Evolutionary conservation across 163 green algal species (phyloP).

Genomic region (Trebouxiophyceae sp.): DNA sequence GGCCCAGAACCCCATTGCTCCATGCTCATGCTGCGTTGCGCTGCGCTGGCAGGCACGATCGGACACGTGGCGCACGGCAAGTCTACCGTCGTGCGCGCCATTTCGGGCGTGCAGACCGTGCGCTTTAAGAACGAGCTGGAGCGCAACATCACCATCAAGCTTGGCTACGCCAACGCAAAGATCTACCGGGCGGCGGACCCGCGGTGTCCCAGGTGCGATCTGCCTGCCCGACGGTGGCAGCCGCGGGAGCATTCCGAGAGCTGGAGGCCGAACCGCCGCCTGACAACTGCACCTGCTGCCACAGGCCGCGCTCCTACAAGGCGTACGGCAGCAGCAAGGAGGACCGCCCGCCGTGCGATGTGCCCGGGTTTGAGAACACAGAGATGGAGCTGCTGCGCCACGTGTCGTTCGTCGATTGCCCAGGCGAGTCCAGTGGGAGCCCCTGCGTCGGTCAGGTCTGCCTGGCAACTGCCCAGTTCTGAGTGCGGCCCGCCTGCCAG

Average conservation of each 20-base stretch:
- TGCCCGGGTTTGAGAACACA: slow-evolving; percentile 62
- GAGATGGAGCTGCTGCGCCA: slow-evolving; percentile 79
- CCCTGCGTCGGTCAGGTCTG: too few species aligned
- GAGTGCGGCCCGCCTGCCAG: too few species aligned
- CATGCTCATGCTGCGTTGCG: not conserved
- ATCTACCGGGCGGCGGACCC: slow-evolving; percentile 87
- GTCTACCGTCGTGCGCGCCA: slow-evolving; percentile 98
- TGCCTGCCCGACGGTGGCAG: too few species aligned
- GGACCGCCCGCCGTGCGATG: slow-evolving; percentile 85
- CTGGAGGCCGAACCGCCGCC: too few species aligned
- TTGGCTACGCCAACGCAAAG: slow-evolving; percentile 99
- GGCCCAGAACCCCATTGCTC: not conserved
- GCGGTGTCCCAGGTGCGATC: slow-evolving; percentile 6
- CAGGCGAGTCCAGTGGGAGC: too few species aligned
- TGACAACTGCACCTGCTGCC: too few species aligned
- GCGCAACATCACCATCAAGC: slow-evolving; percentile 99
- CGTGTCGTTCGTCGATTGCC: slow-evolving; percentile 97
- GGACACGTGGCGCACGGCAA: slow-evolving; percentile 99
- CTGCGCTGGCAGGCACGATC: slow-evolving; percentile 95
- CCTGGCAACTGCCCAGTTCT: too few species aligned
- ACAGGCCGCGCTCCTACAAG: slow-evolving; percentile 78
- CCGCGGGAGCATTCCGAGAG: too few species aligned
- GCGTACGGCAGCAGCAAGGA: slow-evolving; percentile 90
- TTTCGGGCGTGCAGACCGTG: slow-evolving; percentile 97
- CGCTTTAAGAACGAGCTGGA: slow-evolving; percentile 99